Base-by-base conservation (phyloP, 345 rosid genomes). In the Hevea brasiliensis region DNA sequence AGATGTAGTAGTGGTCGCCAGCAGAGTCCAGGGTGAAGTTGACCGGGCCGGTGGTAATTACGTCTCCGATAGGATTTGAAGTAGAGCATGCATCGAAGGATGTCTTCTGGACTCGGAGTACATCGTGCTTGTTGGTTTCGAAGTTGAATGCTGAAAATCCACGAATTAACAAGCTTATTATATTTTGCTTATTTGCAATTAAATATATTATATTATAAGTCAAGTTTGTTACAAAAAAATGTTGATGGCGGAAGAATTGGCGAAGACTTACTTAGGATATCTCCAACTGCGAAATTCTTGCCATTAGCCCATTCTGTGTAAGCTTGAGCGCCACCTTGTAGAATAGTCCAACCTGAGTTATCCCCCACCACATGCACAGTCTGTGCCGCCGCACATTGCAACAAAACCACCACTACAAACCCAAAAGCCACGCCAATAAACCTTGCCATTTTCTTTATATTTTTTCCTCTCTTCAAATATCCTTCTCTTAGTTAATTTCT, bases 311-410 rank as follows among this genome's bases (percentile, higher is more conserved):
- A 85, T 40, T 12, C 73, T 20, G 50, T 32, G 53, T 75, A 85
- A 1, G 74, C 72, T 2, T 51, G 4, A 4, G 73, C 72, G 23
- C 72, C 77, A 14, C 62, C 73, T 6, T 1, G 12, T 9, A 84
- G 84, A 24, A 84, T 63, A 8, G 21, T 26, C 85, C 85, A 85
- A 11, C 82, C 84, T 41, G 55, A 7, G 63, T 15, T 48, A 21
- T 76, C 85, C 26, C 88, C 88, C 8, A 80, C 85, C 61, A 76
- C 81, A 74, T 82, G 83, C 65, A 76, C 81, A 42, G 77, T 85
- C 54, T 80, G 76, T 0, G 84, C 83, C 24, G 53, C 70, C 2
- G 76, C 71, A 65, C 41, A 56, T 32, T 70, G 72, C 75, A 70
- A 5, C 53, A 81, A 27, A 5, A 65, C 68, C 47, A 40, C 72